Evolutionary conservation across 225 moss, liverwort and hornwort genomes (phyloP).

Genomic region (Polytrichum commune): DNA sequence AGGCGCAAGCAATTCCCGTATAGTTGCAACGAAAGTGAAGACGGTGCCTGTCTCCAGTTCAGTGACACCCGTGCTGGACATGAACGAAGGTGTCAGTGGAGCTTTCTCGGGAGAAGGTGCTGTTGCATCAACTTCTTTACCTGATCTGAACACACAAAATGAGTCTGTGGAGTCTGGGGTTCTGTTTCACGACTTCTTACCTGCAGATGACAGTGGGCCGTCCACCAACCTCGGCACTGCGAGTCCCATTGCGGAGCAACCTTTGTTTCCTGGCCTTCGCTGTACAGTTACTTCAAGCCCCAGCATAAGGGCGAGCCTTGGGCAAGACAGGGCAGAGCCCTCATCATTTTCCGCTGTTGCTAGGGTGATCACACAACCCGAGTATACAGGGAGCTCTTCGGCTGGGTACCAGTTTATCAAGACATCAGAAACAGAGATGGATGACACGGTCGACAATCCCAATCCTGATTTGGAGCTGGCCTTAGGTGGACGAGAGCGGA

Average conservation of each 20-base stretch:
- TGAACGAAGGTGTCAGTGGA: conserved; percentile 61
- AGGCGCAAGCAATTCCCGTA: conserved; percentile 54
- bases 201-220: conserved; percentile 44
- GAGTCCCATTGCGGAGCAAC: conserved; percentile 43
- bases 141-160: conserved; percentile 48
- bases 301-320: conserved; percentile 17
- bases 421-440: conserved; percentile 30
- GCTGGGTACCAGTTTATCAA: conserved; percentile 72
- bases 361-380: conserved; percentile 33
- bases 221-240: conserved; percentile 21
- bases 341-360: conserved; percentile 41
- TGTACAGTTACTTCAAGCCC: conserved; percentile 10
- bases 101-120: conserved; percentile 51
- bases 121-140: conserved; percentile 46
- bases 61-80: conserved; percentile 50
- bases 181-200: conserved; percentile 55
- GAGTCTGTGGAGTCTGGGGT: conserved; percentile 55
- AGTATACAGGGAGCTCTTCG: conserved; percentile 25
- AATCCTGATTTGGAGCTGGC: conserved; percentile 65
- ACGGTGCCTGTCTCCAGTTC: conserved; percentile 40
- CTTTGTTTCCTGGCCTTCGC: conserved; percentile 45
- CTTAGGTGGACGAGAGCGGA: conserved; percentile 57
- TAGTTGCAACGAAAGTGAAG: conserved; percentile 27
- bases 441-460: conserved; percentile 17
- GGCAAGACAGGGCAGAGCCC: conserved; percentile 15